phyloP scores from a whole-genome alignment of 768 basidiomycete genomes.

The Podaxis pistillaris region DNA sequence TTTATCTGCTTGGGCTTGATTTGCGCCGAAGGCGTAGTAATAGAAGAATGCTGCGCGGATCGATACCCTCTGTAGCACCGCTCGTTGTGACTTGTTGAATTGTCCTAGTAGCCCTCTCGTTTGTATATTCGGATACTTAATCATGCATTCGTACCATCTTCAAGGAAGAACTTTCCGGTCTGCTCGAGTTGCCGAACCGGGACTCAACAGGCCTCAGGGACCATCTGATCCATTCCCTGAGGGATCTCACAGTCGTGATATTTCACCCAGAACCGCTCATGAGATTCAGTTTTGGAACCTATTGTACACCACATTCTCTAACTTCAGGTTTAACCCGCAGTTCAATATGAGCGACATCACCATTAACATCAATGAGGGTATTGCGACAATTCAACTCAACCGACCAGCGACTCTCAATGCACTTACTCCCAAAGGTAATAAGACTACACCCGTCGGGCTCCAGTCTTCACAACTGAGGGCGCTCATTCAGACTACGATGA shows the following conservation, averaged over 20 bases:
- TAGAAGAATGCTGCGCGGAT: neutral
- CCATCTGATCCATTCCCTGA: neutral
- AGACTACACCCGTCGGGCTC: neutral
- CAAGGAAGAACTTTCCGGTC: neutral
- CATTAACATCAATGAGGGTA: conserved; percentile 50
- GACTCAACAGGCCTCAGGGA: neutral
- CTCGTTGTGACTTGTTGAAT: neutral
- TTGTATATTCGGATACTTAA: neutral
- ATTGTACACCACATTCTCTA: neutral
- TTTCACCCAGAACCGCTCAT: neutral
- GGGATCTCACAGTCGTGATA: too few species aligned
- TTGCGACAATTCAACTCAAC: conserved; percentile 70
- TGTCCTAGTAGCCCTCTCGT: neutral
- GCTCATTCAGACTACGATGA: conserved; percentile 55
- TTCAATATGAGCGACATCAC: conserved; percentile 26
- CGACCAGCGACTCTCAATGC: conserved; percentile 61
- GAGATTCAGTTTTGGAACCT: neutral
- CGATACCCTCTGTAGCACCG: conserved; percentile 4
- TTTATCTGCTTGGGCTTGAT: conserved; percentile 38
- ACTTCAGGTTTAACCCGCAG: neutral
- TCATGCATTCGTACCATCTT: neutral
- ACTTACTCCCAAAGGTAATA: conserved; percentile 47
- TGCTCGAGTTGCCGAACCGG: neutral
- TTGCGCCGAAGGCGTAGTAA: neutral
- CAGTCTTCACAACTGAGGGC: neutral